phyloP scores from a whole-genome alignment of 2,329 filamentous ascomycete genomes.

The Aureobasidium sp. region DNA sequence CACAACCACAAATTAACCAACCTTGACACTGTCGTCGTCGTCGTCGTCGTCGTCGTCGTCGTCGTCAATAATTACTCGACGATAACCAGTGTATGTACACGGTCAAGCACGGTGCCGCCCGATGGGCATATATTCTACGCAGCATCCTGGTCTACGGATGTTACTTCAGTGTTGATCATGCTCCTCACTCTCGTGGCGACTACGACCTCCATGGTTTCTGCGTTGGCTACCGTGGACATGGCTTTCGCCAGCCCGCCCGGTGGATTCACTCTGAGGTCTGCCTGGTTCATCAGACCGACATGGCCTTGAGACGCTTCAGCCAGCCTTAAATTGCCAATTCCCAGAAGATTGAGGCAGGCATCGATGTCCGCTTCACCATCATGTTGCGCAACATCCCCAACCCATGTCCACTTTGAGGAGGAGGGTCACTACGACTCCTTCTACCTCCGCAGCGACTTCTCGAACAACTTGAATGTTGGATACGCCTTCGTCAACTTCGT shows the following conservation, averaged over 20 bases:
- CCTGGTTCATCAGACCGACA: not conserved
- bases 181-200: not conserved
- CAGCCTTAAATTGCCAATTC: slow-evolving; percentile 34
- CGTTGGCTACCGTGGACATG: not conserved
- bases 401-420: slow-evolving; percentile 62
- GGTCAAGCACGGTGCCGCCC: not conserved
- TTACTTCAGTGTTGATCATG: not conserved
- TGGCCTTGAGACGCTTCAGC: slow-evolving; percentile 16
- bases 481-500: no score
- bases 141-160: not conserved
- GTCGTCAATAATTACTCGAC: not conserved
- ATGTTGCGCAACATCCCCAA: slow-evolving; percentile 92
- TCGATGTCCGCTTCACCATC: slow-evolving; percentile 48
- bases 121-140: not conserved
- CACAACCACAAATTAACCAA: not conserved
- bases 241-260: not conserved
- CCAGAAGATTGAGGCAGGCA: slow-evolving; percentile 33
- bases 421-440: slow-evolving; percentile 87
- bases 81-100: not conserved
- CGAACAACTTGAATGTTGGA: slow-evolving; percentile 61
- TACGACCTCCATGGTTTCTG: not conserved
- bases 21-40: not conserved
- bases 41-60: not conserved
- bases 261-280: not conserved
- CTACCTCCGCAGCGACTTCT: slow-evolving; percentile 73